Percentiles rank a stretch among this genome's conserved stretches.
Evolutionary conservation across 1,284 basidiomycete species (phyloP).

Genomic region (Rhodotorula sp.): DNA sequence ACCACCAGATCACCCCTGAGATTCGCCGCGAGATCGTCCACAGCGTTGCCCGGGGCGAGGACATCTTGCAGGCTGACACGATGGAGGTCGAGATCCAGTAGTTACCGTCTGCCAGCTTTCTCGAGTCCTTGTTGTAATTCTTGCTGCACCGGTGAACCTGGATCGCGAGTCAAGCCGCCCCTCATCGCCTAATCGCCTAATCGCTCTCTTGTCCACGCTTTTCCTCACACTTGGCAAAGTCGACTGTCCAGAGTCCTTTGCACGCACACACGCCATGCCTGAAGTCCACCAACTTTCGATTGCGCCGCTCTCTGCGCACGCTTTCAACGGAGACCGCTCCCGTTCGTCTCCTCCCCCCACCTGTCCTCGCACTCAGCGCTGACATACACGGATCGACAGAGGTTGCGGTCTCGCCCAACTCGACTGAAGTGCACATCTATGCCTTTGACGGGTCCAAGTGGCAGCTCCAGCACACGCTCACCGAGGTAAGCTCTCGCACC

Average conservation of each 20-base stretch:
- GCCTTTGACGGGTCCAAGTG: constrained; percentile 64
- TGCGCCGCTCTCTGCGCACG: constrained; percentile 81
- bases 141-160: no score
- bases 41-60: constrained; percentile 55
- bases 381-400: constrained; percentile 55
- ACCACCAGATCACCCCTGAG: constrained; percentile 85
- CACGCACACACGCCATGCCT: constrained; percentile 14
- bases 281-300: constrained; percentile 58
- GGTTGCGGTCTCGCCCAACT: constrained; percentile 87
- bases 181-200: no score
- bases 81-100: constrained; percentile 43
- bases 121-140: no score
- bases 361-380: neutral
- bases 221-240: constrained; percentile 11
- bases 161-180: no score
- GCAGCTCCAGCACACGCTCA: constrained; percentile 73
- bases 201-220: neutral
- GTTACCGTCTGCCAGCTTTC: neutral
- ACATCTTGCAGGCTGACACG: constrained; percentile 33
- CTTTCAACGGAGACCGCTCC: constrained; percentile 85
- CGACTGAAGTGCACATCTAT: constrained; percentile 84
- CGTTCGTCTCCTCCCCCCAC: constrained; percentile 58
- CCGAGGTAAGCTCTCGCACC: constrained; percentile 64
- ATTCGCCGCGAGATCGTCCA: constrained; percentile 74
- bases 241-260: constrained; percentile 36